Evolutionary conservation across 2,329 filamentous ascomycete species (phyloP).

Genomic region (Botrytis pseudocinerea): DNA sequence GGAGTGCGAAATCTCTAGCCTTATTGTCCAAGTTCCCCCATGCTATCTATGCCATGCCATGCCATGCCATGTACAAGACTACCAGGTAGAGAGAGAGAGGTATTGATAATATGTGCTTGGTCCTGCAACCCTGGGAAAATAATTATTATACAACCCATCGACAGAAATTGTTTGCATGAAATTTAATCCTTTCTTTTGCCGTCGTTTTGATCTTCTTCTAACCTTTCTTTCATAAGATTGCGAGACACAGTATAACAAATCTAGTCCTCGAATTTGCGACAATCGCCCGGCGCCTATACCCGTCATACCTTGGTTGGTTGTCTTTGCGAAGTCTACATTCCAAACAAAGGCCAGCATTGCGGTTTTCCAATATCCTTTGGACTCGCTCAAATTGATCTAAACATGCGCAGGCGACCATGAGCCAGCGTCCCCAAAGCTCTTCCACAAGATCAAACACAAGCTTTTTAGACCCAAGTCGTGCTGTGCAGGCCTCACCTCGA

Average conservation of each 20-base stretch:
- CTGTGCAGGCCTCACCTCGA: conserved; percentile 23
- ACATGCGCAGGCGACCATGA: conserved; percentile 23
- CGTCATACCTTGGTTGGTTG: conserved; percentile 11
- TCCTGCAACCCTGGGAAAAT: not conserved
- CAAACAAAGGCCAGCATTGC: conserved; percentile 18
- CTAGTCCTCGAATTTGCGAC: conserved; percentile 15
- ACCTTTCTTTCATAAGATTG: not conserved
- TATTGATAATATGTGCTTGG: not conserved
- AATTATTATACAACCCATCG: not conserved
- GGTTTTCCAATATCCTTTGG: conserved; percentile 19
- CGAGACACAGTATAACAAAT: not conserved
- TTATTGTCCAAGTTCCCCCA: not conserved
- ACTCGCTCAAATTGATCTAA: conserved; percentile 17
- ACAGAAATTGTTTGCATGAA: not conserved
- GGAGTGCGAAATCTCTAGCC: conserved; percentile 7
- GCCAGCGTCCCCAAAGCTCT: conserved; percentile 20
- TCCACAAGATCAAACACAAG: conserved; percentile 23
- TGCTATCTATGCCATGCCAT: not conserved
- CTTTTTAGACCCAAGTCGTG: conserved; percentile 17
- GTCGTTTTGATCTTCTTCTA: too few relatives aligned
- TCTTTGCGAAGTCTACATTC: conserved; percentile 20
- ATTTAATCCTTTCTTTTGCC: not conserved
- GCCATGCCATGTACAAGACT: not conserved
- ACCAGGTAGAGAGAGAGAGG: not conserved
- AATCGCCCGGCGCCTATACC: conserved; percentile 15